Conservation (phyloP, 192 early-diverging fungal genomes). For the Mortierella antarctica region DNA sequence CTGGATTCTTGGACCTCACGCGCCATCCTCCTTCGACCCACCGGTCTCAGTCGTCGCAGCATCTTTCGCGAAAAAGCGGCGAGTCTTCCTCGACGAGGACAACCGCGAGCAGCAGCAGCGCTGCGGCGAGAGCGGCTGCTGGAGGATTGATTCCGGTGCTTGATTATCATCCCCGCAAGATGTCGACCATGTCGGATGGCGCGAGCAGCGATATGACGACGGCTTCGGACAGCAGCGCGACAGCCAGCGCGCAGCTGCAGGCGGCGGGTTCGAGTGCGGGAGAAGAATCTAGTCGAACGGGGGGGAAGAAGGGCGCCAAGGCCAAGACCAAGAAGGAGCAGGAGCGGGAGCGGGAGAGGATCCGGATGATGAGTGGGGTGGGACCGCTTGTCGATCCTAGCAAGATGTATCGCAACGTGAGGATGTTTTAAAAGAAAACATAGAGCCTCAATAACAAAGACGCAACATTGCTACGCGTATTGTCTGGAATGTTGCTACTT, state of each 20-base stretch:
- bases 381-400: constrained; percentile 34
- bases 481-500: too few relatives aligned
- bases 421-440: constrained; percentile 34
- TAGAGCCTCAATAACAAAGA: too few relatives aligned
- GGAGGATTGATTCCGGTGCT: constrained; percentile 25
- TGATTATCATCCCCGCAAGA: constrained; percentile 21
- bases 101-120: neutral
- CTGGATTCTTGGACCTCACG: constrained; percentile 2
- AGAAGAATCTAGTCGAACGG: neutral
- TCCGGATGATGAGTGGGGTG: constrained; percentile 30
- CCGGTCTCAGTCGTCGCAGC: neutral
- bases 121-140: constrained; percentile 13
- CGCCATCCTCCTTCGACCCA: neutral
- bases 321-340: constrained; percentile 11
- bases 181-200: constrained; percentile 27
- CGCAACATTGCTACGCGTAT: too few relatives aligned
- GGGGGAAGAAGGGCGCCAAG: constrained; percentile 12
- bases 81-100: constrained; percentile 21
- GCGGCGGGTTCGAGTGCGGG: neutral
- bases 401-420: constrained; percentile 52
- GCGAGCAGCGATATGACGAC: constrained; percentile 37
- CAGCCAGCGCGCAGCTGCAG: constrained; percentile 1
- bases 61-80: constrained; percentile 1
- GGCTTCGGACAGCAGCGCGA: constrained; percentile 29
- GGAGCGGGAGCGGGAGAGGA: constrained; percentile 33